A percentile compares a stretch with the other conserved stretches of the same genome.
Conservation (phyloP, 345 rosid species). For the Rhodamnia rubescens region DNA sequence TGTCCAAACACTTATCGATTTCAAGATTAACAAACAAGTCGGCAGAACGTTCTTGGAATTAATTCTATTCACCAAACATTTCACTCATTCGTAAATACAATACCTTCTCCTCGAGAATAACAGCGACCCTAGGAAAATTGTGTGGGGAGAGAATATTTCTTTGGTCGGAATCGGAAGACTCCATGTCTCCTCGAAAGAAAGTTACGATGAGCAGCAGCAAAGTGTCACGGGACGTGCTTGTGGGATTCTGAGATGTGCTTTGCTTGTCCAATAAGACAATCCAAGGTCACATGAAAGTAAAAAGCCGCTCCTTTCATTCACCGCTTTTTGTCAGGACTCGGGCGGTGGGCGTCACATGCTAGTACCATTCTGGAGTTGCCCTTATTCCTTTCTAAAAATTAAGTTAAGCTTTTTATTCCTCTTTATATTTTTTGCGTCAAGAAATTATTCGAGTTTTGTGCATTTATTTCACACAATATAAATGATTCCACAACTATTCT, state of each 20-base stretch:
- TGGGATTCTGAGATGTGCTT: neutral
- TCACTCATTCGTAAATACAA: neutral
- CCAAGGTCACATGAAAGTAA: constrained; percentile 1
- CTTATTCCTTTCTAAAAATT: neutral
- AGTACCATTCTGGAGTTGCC: neutral
- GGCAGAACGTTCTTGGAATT: neutral
- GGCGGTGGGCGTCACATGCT: neutral
- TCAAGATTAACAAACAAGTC: neutral
- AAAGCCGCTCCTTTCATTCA: neutral
- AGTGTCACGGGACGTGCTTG: neutral
- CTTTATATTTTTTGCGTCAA: neutral
- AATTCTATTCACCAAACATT: neutral
- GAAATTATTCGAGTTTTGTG: neutral
- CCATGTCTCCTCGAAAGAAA: neutral
- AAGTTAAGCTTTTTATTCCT: neutral
- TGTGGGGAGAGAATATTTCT: neutral
- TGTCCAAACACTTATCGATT: neutral
- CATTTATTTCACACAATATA: neutral
- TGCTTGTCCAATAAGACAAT: neutral
- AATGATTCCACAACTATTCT: neutral
- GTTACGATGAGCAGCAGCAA: neutral
- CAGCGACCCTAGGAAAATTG: neutral
- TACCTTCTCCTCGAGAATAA: neutral
- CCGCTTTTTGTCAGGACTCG: neutral
- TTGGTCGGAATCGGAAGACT: neutral